Conservation (phyloP, 257 asterid genomes). For the Scutellaria minor region DNA sequence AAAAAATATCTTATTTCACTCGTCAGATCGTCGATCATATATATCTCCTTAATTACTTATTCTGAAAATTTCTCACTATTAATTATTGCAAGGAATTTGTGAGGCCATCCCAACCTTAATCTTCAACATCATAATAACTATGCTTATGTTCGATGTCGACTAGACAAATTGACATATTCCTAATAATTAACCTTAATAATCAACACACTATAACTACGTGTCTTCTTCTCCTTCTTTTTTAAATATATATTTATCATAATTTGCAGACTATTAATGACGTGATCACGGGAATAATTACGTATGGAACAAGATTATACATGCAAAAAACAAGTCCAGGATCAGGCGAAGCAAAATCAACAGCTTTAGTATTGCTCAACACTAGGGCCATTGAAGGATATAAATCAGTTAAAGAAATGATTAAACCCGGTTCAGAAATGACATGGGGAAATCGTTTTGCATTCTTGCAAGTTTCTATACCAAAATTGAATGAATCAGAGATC, state of each 20-base stretch:
- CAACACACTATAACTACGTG: too few species aligned
- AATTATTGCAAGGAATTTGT: too few species aligned
- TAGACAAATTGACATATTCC: too few species aligned
- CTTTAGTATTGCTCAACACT: slow-evolving; percentile 65
- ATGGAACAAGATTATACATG: slow-evolving; percentile 71
- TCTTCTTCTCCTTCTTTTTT: background rate
- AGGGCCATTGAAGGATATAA: slow-evolving; percentile 63
- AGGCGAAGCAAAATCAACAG: slow-evolving; percentile 44
- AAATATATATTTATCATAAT: too few species aligned
- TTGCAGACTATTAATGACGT: slow-evolving; percentile 73
- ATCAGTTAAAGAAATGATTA: slow-evolving; percentile 65
- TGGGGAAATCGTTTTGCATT: slow-evolving; percentile 80
- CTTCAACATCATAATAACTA: background rate
- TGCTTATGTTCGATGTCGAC: too few species aligned
- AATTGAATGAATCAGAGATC: slow-evolving; percentile 27
- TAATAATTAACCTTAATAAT: too few species aligned
- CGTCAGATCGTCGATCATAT: too few species aligned
- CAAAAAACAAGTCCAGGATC: slow-evolving; percentile 38
- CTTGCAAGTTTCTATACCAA: slow-evolving; percentile 55
- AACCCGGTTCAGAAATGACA: slow-evolving; percentile 55
- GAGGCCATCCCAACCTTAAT: too few species aligned
- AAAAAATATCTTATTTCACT: too few species aligned
- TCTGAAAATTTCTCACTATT: too few species aligned
- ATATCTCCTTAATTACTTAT: too few species aligned
- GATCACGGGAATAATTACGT: slow-evolving; percentile 54